Base-by-base conservation (phyloP, 345 rosid genomes). In the Dimocarpus longan region DNA sequence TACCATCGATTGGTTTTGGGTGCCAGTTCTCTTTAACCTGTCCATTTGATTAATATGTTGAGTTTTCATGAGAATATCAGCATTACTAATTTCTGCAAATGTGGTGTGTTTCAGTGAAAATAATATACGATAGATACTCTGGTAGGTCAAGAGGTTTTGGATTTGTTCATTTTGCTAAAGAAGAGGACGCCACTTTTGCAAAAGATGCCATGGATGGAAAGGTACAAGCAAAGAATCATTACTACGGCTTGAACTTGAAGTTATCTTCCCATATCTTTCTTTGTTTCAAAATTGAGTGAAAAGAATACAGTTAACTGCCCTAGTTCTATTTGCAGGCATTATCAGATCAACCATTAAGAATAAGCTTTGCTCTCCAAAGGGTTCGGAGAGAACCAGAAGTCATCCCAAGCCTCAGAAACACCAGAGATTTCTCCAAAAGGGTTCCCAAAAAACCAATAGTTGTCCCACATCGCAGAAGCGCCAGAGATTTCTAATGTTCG, bases 191-290 rank as follows among this genome's bases (percentile, higher is more conserved):
- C 73, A 22, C 43, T 6, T 75, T 80, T 76, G 99, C 98, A 0
- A 95, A 89, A 88, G 91, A 90, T 75, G 95, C 95, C 79, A 94
- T 94, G 98, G 97, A 95, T 85, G 98, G 98, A 50, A 93, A 86
- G 97, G 97, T 93, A 54, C 18, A 71, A 74, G n/a, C 15, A 9
- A 8, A 57, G 24, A 26, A 69, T 50, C 56, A 50, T 76, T 40
- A 66, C 44, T 18, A 10, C 71, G n/a, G 52, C 12, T 74, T 59
- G 50, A 70, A 26, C 69, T 57, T 71, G 74, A 64, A 57, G 50
- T 60, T 3, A 69, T 63, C 64, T 59, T 70, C 40, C 10, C 26
- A 18, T 59, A 9, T 71, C 59, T 24, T 40, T 65, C 37, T 52
- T 48, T 8, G 8, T 22, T 32, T 32, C 4, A 32, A 32, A 32